Conservation (phyloP, 805 yeast species). For the Hanseniaspora mollemarum region DNA sequence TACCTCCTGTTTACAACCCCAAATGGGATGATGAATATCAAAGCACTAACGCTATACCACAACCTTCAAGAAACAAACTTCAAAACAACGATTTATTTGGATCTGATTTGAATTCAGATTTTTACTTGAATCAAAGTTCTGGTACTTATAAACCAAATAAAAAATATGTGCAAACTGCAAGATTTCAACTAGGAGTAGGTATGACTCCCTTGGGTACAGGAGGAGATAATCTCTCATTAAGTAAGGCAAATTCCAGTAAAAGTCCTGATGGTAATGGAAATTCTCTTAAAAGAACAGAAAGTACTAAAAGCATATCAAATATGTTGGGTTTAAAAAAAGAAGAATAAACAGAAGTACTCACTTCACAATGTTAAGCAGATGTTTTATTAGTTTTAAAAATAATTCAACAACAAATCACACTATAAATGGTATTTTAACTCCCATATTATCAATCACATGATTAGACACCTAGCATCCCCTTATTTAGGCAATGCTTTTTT, state of each 20-base stretch:
- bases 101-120: background rate
- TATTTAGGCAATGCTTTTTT: too few species aligned
- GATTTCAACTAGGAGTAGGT: conserved; percentile 13
- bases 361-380: background rate
- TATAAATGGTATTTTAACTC: too few species aligned
- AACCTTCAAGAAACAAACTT: conserved; percentile 1
- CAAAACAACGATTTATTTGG: background rate
- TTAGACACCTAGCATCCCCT: too few species aligned
- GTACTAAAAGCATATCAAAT: background rate
- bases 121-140: background rate
- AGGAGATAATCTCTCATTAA: background rate
- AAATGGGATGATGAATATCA: conserved; percentile 13
- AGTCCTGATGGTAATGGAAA: background rate
- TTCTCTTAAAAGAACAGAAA: background rate
- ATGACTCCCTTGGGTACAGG: conserved; percentile 11
- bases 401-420: too few species aligned
- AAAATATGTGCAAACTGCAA: conserved; percentile 5
- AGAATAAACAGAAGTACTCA: background rate
- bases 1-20: conserved; percentile 13
- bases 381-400: background rate
- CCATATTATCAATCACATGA: too few species aligned
- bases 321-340: background rate
- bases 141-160: background rate
- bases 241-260: background rate
- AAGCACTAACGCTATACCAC: background rate